phyloP scores from a whole-genome alignment of 2,329 filamentous ascomycete species.

The Massarina eburnea region DNA sequence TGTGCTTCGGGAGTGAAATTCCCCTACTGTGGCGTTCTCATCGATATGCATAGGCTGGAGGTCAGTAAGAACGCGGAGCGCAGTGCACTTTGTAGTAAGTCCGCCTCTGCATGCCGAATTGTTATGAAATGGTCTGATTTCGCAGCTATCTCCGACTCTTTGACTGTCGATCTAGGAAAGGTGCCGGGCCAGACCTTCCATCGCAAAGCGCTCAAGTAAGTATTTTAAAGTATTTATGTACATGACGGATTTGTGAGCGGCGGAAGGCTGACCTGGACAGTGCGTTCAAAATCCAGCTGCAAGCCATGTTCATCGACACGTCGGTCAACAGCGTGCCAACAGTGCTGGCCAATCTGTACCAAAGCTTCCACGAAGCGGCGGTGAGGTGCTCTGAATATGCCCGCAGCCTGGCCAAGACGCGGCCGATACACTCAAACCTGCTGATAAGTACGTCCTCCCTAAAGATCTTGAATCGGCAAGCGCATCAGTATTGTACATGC shows the following conservation, averaged over 20 bases:
- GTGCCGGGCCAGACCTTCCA: constrained; percentile 76
- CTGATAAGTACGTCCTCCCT: constrained; percentile 56
- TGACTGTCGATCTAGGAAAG: constrained; percentile 77
- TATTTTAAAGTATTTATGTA: constrained; percentile 24
- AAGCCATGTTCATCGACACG: constrained; percentile 81
- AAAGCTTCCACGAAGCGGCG: constrained; percentile 75
- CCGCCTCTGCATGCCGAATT: constrained; percentile 2
- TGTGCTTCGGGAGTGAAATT: constrained; percentile 59
- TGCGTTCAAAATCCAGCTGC: constrained; percentile 81
- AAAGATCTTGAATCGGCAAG: constrained; percentile 15
- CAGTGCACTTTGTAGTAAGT: constrained; percentile 54
- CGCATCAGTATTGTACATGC: constrained; percentile 18
- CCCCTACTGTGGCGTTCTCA: constrained; percentile 83
- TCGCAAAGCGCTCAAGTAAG: constrained; percentile 72
- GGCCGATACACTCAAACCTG: constrained; percentile 61
- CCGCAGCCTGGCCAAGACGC: constrained; percentile 58
- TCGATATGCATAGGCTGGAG: constrained; percentile 74
- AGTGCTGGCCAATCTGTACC: constrained; percentile 73
- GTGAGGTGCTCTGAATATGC: constrained; percentile 69
- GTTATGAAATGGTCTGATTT: constrained; percentile 7
- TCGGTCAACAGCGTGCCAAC: constrained; percentile 70
- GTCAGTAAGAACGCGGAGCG: constrained; percentile 69
- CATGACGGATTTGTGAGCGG: constrained; percentile 2
- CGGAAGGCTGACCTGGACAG: constrained; percentile 32
- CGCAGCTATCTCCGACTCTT: constrained; percentile 63